phyloP scores from a whole-genome alignment of 371 early-diverging fungal species.

The Homolaphlyctis polyrhiza region DNA sequence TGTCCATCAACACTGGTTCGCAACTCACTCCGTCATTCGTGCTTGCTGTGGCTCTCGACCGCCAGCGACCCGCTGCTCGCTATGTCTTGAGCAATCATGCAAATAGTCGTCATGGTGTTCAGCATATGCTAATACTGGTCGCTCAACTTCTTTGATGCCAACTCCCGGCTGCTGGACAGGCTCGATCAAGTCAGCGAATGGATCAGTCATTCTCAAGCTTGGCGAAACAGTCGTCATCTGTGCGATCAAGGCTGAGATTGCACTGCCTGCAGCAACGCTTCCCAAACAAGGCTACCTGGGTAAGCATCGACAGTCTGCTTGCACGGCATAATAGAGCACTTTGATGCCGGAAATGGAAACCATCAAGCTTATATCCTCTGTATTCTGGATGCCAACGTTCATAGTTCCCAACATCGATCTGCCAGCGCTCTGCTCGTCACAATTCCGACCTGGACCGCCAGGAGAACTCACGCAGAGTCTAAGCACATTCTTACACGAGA shows the following conservation, averaged over 20 bases:
- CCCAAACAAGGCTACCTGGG: constrained; percentile 79
- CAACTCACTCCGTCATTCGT: too few relatives aligned
- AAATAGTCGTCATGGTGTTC: too few relatives aligned
- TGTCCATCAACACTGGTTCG: constrained; percentile 19
- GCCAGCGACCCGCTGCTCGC: too few relatives aligned
- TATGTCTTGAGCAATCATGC: too few relatives aligned
- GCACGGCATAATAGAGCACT: neutral
- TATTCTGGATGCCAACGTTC: too few relatives aligned
- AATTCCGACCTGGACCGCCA: constrained; percentile 85
- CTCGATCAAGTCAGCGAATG: constrained; percentile 76
- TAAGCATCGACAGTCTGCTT: constrained; percentile 15
- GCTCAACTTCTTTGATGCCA: too few relatives aligned
- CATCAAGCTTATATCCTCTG: neutral
- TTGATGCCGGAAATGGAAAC: neutral
- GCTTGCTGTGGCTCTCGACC: too few relatives aligned
- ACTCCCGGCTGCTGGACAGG: constrained; percentile 31
- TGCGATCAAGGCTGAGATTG: constrained; percentile 93
- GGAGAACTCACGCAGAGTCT: constrained; percentile 76
- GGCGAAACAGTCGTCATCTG: constrained; percentile 90
- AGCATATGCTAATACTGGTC: too few relatives aligned
- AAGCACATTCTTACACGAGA: constrained; percentile 70
- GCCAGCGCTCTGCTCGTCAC: constrained; percentile 78
- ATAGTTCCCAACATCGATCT: constrained; percentile 88
- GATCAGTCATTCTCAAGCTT: constrained; percentile 80
- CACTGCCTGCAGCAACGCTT: constrained; percentile 57